Evolutionary conservation across 306 rosid species (phyloP), one percentile per base, ranked within the genome.

Genomic region (Gastrolobium bilobum): DNA sequence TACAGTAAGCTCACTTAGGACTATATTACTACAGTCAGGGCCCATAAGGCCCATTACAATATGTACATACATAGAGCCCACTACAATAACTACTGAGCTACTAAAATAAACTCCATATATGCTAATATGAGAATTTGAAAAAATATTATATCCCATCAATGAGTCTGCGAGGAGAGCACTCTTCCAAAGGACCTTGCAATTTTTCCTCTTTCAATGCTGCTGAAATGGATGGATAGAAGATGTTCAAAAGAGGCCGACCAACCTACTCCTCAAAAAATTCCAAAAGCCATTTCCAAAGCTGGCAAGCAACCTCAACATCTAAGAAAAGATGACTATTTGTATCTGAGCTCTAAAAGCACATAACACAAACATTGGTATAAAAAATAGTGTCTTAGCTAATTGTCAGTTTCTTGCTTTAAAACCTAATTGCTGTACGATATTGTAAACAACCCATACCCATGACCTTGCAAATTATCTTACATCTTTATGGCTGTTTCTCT

Each of bases 171-270:
- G 44, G 56, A 62, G 39, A 54, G 20, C 35, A 44, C 53, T 65
- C 60, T 34, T 53, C 42, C 58, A 43, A 35, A 71, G 10, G 73
- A 62, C 34, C 58, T 15, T 46, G 50, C 26, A 7, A 48, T 64
- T 30, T 29, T 34, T 7, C 8, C 31, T 43, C 40, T 43, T 29
- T 20, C 44, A 66, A 39, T 14, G 31, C 14, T 46, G 6, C 53
- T 44, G 53, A 57, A 63, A 34, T 53, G 39, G 59, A 63, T 72
- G 79, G 66, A 52, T 29, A 30, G 52, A 79, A 71, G 47, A 64
- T 35, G 68, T 65, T 54, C 59, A 48, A 29, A 40, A 44, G 43
- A 48, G 37, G 72, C 8, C 60, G 29, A 26, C 44, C 51, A 9
- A 9, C 33, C 58, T 14, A 50, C 33, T 47, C 10, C 51, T 70